Evolutionary conservation across 129 eudicot species (phyloP), one percentile per base, ranked within the genome.

Genomic region (Tanacetum coccineum): DNA sequence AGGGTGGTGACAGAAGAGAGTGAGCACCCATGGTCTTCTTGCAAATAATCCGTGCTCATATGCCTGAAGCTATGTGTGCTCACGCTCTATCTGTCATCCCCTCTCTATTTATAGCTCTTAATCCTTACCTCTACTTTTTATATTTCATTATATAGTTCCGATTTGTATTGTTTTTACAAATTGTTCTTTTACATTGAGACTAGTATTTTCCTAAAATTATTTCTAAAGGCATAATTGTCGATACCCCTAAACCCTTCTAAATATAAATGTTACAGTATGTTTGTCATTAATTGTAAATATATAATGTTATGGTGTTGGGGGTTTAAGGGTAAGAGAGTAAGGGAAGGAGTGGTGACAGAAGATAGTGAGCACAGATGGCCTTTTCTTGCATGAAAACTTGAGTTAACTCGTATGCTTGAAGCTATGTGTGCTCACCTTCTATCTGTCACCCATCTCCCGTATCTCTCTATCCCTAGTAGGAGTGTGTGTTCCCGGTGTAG

Each of bases 11-110:
- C 81, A 76, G 84, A 80, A 80, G 84, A 80, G 81, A 80, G 84
- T 76, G 84, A 80, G 84, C 84, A 76, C 84, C 25, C 78, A 80
- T 68, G 81, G 69, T 54, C 57, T 64, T 68, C 30, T 7, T 54
- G 71, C 71, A 73, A 53, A 71, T 71, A 55, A 3, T 15, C 7
- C 11, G 22, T 12, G 22, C 25, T 4, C n/a, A 48, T 53, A 67
- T 80, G 94, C 84, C 76, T 78, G 85, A 83, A 78, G 81, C 87
- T 78, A 70, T 83, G 80, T 40, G 94, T 83, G 94, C 94, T 87
- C 82, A 87, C 89, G 61, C 89, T 87, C 95, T 87, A 19, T 80
- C 91, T 82, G 95, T 87, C 95, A 84, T 80, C 90, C 68, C 84
- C 67, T 1, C 15, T 36, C 15, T 55, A 11, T 18, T 7, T 3